Conservation (phyloP, 176 grass and related monocot species). For the Canna indica region DNA sequence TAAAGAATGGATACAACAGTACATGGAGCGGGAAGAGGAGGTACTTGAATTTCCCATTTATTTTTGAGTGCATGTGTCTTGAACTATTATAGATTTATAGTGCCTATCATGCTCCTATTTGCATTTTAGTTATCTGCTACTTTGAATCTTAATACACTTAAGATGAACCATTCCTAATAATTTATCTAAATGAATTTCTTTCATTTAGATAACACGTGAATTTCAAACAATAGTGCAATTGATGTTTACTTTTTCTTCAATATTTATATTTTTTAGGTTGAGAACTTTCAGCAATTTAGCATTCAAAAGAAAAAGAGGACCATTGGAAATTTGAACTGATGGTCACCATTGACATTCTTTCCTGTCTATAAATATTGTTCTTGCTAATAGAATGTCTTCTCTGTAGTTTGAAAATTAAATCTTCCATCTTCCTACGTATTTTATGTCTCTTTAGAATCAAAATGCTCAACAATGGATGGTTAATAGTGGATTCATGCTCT, state of each 20-base stretch:
- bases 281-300: not conserved
- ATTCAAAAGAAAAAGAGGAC: not conserved
- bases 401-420: too few relatives aligned
- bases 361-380: too few relatives aligned
- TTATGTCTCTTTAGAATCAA: too few relatives aligned
- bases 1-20: constrained; percentile 84
- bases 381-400: too few relatives aligned
- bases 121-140: not conserved
- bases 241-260: not conserved
- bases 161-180: not conserved
- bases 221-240: not conserved
- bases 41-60: constrained; percentile 7
- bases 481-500: too few relatives aligned
- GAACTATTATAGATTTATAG: not conserved
- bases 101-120: not conserved
- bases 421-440: too few relatives aligned
- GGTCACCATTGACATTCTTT: not conserved
- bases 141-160: not conserved
- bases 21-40: constrained; percentile 92
- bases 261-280: not conserved
- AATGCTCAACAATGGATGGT: too few relatives aligned
- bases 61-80: not conserved
- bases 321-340: not conserved
- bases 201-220: not conserved
- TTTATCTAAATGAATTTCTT: not conserved